Conservation (phyloP, 441 rosid species). For the Erodium texanum region DNA sequence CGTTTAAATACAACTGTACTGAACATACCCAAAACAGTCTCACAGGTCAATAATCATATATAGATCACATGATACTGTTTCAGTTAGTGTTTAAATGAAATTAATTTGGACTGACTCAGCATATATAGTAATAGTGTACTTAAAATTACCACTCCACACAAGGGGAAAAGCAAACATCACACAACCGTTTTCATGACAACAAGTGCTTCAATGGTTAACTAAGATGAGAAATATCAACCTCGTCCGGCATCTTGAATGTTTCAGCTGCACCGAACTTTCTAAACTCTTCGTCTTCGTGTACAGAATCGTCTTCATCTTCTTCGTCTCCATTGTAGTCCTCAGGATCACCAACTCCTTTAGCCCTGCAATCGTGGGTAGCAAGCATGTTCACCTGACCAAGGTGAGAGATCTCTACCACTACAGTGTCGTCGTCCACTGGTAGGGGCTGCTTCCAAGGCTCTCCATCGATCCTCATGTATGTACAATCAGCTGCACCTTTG, state of each 20-base stretch:
- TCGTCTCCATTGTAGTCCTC: conserved; percentile 26
- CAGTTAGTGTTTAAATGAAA: neutral
- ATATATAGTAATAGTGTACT: too few relatives aligned
- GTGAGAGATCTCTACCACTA: conserved; percentile 84
- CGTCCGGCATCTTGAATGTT: conserved; percentile 78
- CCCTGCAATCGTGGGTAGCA: conserved; percentile 56
- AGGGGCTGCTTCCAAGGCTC: conserved; percentile 97
- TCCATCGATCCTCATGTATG: conserved; percentile 94
- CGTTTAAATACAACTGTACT: neutral
- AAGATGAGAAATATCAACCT: conserved; percentile 31
- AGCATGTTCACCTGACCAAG: conserved; percentile 86
- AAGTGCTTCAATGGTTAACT: neutral
- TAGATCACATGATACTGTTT: neutral
- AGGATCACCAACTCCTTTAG: conserved; percentile 49
- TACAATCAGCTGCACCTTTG: conserved; percentile 63
- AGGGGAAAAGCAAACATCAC: neutral
- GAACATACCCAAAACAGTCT: neutral
- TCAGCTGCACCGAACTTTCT: conserved; percentile 87
- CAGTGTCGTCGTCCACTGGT: conserved; percentile 61
- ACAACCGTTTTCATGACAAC: neutral
- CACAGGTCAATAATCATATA: neutral
- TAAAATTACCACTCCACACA: neutral
- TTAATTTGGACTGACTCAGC: too few relatives aligned
- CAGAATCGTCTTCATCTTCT: conserved; percentile 37
- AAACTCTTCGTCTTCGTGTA: conserved; percentile 14